Base-by-base conservation (phyloP, 352 stramenopile genomes). In the Phytophthora litchii region DNA sequence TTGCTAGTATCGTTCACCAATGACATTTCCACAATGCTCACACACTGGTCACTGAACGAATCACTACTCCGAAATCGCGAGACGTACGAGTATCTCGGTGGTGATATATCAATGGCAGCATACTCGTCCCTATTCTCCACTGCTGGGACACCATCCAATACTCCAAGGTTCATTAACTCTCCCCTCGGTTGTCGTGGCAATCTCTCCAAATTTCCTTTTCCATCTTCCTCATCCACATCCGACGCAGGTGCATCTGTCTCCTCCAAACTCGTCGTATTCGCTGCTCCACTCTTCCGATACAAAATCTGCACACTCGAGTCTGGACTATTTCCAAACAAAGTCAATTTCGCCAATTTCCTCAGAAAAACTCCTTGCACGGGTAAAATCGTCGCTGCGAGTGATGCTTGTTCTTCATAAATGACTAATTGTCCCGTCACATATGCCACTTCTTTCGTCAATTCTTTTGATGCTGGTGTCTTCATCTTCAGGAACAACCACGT, bases 361-460 rank as follows among this genome's bases (percentile, higher is more conserved):
- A 95, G 58, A 53, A 94, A 95, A 19, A 95, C 80, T 17, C 86
- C 86, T 35, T 92, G 80, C n/a, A 95, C 80, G 0, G 84, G 82
- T 9, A 95, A 42, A 54, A 94, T 94, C 11, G 85, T 94, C 0
- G 82, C 83, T 0, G 85, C 82, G 4, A 94, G 68, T 10, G 82
- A 91, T 16, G 83, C 76, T 60, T 91, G 76, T 43, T 94, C 76
- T 41, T 94, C 85, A 61, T 94, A 91, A 36, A 94, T 89, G 16
- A 94, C 83, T 48, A 92, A 67, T 58, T 94, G 85, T 0, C 85
- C 85, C 16, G 81, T 90, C 1, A 92, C 80, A 55, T 94, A 94
- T 12, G 82, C 73, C 36, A 92, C 78, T 35, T 94, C 85, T 10
- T 73, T 70, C 13, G 54, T 76, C 23, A 94, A 47, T 20, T 92